Conservation (phyloP, 345 rosid genomes). For the Leavenworthia alabamica region DNA sequence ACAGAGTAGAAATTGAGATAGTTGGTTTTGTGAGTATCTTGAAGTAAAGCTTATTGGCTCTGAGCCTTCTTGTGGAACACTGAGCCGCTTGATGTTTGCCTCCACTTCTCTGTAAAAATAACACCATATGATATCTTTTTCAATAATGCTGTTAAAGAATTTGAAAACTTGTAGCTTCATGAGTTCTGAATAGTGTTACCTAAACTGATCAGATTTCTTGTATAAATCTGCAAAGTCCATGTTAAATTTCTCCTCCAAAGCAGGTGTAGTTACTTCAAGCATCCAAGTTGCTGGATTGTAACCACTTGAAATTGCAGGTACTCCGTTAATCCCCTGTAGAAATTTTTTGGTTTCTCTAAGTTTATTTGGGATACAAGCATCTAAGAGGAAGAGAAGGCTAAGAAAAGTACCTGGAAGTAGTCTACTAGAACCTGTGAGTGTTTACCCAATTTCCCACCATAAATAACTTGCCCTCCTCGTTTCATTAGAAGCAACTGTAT, state of each 20-base stretch:
- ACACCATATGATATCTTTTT: neutral
- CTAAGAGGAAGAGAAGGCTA: neutral
- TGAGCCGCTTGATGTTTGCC: slow-evolving; percentile 42
- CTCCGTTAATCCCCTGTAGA: slow-evolving; percentile 51
- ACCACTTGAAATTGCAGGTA: slow-evolving; percentile 53
- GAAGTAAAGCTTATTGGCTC: slow-evolving; percentile 51
- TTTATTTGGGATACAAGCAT: neutral
- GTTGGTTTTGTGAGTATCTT: slow-evolving; percentile 42
- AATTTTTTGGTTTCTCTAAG: neutral
- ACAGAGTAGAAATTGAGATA: slow-evolving; percentile 55
- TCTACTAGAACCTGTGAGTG: slow-evolving; percentile 58
- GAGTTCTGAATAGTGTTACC: slow-evolving; percentile 34
- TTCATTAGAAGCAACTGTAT: slow-evolving; percentile 90
- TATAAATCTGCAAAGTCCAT: slow-evolving; percentile 74
- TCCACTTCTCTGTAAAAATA: slow-evolving; percentile 56
- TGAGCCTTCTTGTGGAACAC: slow-evolving; percentile 63
- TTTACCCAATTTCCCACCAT: slow-evolving; percentile 77
- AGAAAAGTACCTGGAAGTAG: slow-evolving; percentile 67
- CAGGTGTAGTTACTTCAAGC: slow-evolving; percentile 78
- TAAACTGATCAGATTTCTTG: slow-evolving; percentile 46
- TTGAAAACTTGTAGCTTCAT: neutral
- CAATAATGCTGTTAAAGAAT: neutral
- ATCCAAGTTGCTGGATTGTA: slow-evolving; percentile 98
- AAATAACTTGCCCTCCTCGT: slow-evolving; percentile 84
- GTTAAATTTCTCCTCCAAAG: slow-evolving; percentile 51